Evolutionary conservation across 2,329 filamentous ascomycete species (phyloP), one percentile per base, ranked within the genome.

Genomic region (Trichoderma pleuroti): DNA sequence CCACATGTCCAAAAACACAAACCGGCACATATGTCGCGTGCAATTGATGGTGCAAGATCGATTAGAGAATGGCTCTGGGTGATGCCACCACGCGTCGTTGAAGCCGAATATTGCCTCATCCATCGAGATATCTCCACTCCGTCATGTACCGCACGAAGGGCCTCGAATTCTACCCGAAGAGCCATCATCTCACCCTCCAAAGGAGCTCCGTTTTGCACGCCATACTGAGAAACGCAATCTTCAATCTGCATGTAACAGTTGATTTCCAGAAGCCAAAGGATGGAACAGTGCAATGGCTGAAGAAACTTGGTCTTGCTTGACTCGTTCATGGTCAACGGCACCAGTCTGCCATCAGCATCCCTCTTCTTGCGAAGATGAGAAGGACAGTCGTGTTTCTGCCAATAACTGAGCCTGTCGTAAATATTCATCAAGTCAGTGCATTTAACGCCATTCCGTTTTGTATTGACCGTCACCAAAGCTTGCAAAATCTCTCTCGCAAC

Each of bases 201-300:
- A 16, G 54, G 54, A 5, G 26, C 26, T 32, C 26, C 36, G 11
- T 10, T 24, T 34, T 46, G 64, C 54, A 68, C 28, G 12, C 64
- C 54, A 21, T 68, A 59, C n/a, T 46, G 54, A 5, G 54, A 68
- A 34, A 68, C 36, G 36, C 64, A 68, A 14, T 57, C 64, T 34
- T 60, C 64, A 21, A 68, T 30, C 52, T 68, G 64, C 54, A 68
- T n/a, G 14, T 60, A 68, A 49, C 64, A 68, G 16, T 68, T 68
- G 39, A 46, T 46, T 59, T 68, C 52, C n/a, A 59, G 54, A 34
- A 68, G 26, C 64, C 64, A 68, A 34, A 68, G 52, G 54, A 49
- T 42, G 4, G 36, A 49, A 6, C 64, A 68, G 5, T 60, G 64
- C 28, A 68, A 14, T n/a, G 64, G 64, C 14, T 46, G 52, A 18